These are phyloP conservation scores for Syncephalis fuscata DNA, from an alignment of 371 early-diverging fungal genomes.

Conservation along the genomic window DNA sequence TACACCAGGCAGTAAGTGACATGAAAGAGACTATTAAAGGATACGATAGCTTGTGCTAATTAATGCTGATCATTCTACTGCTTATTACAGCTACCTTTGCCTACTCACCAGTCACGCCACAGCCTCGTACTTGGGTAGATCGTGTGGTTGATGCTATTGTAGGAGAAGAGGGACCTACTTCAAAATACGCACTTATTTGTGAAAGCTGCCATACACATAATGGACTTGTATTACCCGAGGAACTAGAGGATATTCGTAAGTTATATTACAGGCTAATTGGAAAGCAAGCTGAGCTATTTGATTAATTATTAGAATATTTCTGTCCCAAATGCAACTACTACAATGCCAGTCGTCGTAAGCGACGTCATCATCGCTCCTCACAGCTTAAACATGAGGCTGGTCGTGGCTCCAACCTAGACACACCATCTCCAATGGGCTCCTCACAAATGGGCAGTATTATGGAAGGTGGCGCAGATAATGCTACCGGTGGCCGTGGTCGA, in stretches of 20 bases:
- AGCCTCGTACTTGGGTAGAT: conserved; percentile 52
- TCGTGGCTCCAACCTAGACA: conserved; percentile 8
- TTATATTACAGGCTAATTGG: not conserved
- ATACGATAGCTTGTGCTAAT: too few species aligned
- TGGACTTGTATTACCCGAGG: conserved; percentile 76
- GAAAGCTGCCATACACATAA: conserved; percentile 77
- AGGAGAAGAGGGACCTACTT: conserved; percentile 66
- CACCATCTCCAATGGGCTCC: conserved; percentile 10
- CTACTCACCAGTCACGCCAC: not conserved
- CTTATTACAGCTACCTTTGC: not conserved
- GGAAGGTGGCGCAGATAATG: not conserved
- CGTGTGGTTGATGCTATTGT: conserved; percentile 71
- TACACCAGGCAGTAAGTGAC: not conserved
- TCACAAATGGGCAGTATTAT: conserved; percentile 10
- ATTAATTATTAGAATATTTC: conserved; percentile 14
- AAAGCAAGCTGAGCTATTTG: not conserved
- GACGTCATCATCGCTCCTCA: not conserved
- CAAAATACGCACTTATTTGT: conserved; percentile 86
- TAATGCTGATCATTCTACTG: too few species aligned
- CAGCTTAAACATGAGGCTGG: conserved; percentile 3
- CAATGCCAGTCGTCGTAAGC: conserved; percentile 15
- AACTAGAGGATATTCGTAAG: conserved; percentile 53
- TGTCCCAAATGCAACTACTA: conserved; percentile 31
- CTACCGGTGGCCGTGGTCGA: not conserved
- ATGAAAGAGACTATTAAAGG: too few species aligned